Evolutionary conservation across 768 basidiomycete species (phyloP).

Genomic region (Agrocybe praecox): DNA sequence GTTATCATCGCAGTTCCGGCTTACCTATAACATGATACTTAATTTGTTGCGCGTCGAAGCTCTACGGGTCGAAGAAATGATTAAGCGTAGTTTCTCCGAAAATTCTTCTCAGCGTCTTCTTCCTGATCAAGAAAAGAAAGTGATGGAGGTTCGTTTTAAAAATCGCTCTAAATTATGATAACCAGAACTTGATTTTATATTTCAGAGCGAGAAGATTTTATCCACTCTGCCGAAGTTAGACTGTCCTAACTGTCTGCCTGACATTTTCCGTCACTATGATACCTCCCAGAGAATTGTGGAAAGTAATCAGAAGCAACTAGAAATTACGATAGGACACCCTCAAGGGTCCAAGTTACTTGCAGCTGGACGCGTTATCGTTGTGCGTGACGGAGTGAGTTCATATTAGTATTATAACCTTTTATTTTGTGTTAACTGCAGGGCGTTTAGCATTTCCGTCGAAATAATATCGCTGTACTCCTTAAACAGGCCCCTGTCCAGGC

Average conservation of each 20-base stretch:
- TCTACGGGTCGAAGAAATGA: conserved; percentile 97
- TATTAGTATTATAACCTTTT: background rate
- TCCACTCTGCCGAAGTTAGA: conserved; percentile 62
- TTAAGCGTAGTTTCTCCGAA: conserved; percentile 98
- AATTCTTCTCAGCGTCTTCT: conserved; percentile 91
- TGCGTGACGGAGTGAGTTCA: conserved; percentile 74
- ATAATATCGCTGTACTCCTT: conserved; percentile 72
- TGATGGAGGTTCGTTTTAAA: conserved; percentile 63
- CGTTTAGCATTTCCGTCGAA: conserved; percentile 71
- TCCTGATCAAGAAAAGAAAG: conserved; percentile 91
- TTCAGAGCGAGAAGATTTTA: conserved; percentile 73
- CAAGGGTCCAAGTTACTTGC: conserved; percentile 70
- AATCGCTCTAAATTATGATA: conserved; percentile 6
- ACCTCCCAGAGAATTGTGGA: conserved; percentile 60
- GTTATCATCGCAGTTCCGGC: conserved; percentile 92
- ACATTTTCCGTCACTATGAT: conserved; percentile 82
- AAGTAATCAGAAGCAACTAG: conserved; percentile 63
- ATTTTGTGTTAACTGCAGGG: background rate
- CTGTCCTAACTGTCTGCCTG: conserved; percentile 69
- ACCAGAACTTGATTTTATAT: conserved; percentile 8
- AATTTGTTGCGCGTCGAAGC: conserved; percentile 97
- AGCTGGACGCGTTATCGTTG: conserved; percentile 79
- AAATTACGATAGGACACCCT: conserved; percentile 57
- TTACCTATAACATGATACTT: conserved; percentile 99
- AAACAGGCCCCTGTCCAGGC: conserved; percentile 58